Conservation (phyloP, 345 rosid genomes). For the Corchorus olitorius region DNA sequence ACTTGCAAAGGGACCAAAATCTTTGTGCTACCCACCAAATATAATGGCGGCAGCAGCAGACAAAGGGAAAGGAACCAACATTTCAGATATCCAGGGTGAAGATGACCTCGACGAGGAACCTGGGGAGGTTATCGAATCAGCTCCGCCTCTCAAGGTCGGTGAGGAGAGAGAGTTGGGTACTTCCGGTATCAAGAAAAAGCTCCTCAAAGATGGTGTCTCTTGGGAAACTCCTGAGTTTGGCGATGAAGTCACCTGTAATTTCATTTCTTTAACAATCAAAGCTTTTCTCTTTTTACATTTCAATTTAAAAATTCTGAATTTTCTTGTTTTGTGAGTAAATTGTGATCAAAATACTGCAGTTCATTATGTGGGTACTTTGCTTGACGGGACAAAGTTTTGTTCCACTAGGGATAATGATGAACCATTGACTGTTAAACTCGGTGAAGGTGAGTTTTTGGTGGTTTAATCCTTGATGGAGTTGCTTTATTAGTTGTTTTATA, state of each 20-base stretch:
- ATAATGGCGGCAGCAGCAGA: slow-evolving; percentile 23
- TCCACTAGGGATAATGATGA: slow-evolving; percentile 45
- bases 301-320: not conserved
- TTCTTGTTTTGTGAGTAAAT: not conserved
- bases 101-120: slow-evolving; percentile 65
- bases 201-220: slow-evolving; percentile 48
- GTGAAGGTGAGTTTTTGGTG: slow-evolving; percentile 39
- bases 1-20: not conserved
- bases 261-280: not conserved
- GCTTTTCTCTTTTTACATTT: not conserved
- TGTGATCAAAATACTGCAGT: slow-evolving; percentile 37
- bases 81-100: slow-evolving; percentile 34
- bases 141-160: slow-evolving; percentile 61
- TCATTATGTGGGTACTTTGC: slow-evolving; percentile 51
- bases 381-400: slow-evolving; percentile 51
- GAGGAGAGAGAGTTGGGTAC: slow-evolving; percentile 51
- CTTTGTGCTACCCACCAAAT: not conserved
- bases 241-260: slow-evolving; percentile 52
- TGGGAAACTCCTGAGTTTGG: slow-evolving; percentile 64
- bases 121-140: slow-evolving; percentile 65
- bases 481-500: slow-evolving; percentile 8
- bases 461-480: not conserved
- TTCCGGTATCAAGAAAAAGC: slow-evolving; percentile 51
- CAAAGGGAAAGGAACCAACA: slow-evolving; percentile 26
- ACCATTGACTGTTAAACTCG: slow-evolving; percentile 48